Evolutionary conservation across 139 green algal species (phyloP), one percentile per base, ranked within the genome.

Genomic region (Chlorella sp.): DNA sequence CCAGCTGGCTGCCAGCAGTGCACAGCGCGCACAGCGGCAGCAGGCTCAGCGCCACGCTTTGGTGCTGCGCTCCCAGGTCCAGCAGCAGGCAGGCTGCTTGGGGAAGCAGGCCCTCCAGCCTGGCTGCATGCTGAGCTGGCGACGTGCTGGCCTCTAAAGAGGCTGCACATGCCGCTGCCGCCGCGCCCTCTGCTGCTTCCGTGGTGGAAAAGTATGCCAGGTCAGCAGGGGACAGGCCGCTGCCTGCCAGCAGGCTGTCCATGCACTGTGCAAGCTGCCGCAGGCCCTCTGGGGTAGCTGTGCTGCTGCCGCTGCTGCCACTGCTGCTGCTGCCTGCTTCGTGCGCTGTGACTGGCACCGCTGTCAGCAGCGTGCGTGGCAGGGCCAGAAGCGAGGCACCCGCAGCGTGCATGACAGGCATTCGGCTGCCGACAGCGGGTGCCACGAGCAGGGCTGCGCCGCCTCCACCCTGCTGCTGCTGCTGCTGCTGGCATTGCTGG

Each of bases 31-130:
- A 79, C 83, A 92, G 83, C 42, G 89, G 83, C 64, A 89, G 83
- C 78, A 92, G 42, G 48, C 14, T 78, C 61, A 89, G 89, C 32
- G 89, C 60, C 40, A 89, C 85, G 73, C 89, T 92, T 24, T 68
- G 28, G 19, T 89, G 82, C 40, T 36, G 34, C n/a, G 89, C 89
- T 0, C 69, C 89, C 0, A 39, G 15, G n/a, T 89, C 89, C 0
- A 88, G 48, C 40, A 92, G 89, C 68, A 37, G 12, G 34, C 81
- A 40, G 32, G 86, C 78, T 14, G 83, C 89, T 2, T 2, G 61
- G 0, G 83, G 15, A 18, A 89, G 78, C 40, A 68, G 24, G n/a
- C 40, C 53, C 39, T 37, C 66, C 28, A 80, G 64, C 36, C 28
- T 24, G 19, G 39, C 37, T 26, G 26, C 64, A 37, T 79, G 61